These are phyloP conservation scores for Endotrypanum monterogeii DNA, from an alignment of 208 protist species.

Conservation along the genomic window DNA sequence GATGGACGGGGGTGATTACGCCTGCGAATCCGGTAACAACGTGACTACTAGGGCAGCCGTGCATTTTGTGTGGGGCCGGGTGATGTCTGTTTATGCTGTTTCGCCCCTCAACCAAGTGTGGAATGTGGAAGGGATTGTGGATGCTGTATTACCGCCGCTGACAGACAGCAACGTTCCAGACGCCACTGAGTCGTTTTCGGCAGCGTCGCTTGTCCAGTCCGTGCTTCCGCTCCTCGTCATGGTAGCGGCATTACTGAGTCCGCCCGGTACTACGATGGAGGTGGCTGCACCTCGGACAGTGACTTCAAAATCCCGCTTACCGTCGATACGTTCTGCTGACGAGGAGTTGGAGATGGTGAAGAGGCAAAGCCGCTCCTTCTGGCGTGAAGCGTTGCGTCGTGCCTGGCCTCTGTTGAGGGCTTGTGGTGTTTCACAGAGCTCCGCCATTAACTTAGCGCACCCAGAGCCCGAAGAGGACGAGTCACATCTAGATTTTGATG, in stretches of 20 bases:
- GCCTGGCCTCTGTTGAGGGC: constrained; percentile 21
- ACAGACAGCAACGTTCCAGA: not conserved
- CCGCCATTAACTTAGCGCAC: not conserved
- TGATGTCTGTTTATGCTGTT: constrained; percentile 59
- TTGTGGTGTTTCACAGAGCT: not conserved
- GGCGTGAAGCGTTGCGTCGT: constrained; percentile 6
- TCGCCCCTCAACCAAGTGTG: constrained; percentile 73
- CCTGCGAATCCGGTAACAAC: not conserved
- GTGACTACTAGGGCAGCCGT: constrained; percentile 5
- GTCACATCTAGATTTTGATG: not conserved
- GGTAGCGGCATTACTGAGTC: constrained; percentile 55
- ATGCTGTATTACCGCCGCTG: constrained; percentile 41
- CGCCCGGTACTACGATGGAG: constrained; percentile 16
- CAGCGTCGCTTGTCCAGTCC: not conserved
- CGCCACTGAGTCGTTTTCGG: not conserved
- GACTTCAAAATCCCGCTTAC: not conserved
- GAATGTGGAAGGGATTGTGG: constrained; percentile 64
- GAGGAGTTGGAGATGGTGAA: not conserved
- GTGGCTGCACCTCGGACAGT: not conserved
- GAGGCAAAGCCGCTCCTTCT: not conserved
- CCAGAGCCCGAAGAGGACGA: not conserved
- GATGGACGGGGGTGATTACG: constrained; percentile 10
- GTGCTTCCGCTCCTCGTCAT: constrained; percentile 46
- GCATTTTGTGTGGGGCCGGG: constrained; percentile 49
- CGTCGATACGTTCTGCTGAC: not conserved